Evolutionary conservation across 2,329 filamentous ascomycete genomes (phyloP).

Genomic region (Fusarium sp.): DNA sequence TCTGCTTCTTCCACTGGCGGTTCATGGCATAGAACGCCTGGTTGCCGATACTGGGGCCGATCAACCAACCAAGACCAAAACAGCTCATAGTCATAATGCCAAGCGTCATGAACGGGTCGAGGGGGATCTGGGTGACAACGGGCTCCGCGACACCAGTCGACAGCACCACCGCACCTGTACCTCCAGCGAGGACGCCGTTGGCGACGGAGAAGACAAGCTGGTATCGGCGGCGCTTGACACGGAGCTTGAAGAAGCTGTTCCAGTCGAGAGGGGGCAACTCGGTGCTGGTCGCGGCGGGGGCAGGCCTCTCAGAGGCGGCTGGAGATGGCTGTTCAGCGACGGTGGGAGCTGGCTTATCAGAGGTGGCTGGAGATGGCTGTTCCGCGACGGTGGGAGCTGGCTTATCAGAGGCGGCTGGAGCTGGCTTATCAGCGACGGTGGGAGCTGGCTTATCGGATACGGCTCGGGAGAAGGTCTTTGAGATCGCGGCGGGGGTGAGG

Average conservation of each 20-base stretch:
- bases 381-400: conserved; percentile 19
- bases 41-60: conserved; percentile 84
- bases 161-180: conserved; percentile 72
- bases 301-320: conserved; percentile 22
- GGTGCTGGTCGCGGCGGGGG: conserved; percentile 29
- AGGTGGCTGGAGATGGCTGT: conserved; percentile 35
- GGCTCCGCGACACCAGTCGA: conserved; percentile 78
- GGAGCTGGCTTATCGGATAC: conserved; percentile 27
- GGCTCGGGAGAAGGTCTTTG: conserved; percentile 36
- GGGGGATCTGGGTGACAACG: conserved; percentile 75
- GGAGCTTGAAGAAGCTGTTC: conserved; percentile 93
- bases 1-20: conserved; percentile 74
- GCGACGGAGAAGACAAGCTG: conserved; percentile 81
- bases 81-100: conserved; percentile 82
- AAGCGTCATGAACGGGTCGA: conserved; percentile 89
- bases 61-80: conserved; percentile 86
- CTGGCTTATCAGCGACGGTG: conserved; percentile 22
- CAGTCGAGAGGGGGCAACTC: conserved; percentile 70
- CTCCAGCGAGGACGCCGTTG: conserved; percentile 70
- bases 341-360: conserved; percentile 30
- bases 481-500: conserved; percentile 21
- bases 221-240: conserved; percentile 84
- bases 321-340: conserved; percentile 7
- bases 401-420: conserved; percentile 23
- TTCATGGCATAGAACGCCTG: conserved; percentile 82